Percentiles rank a stretch among this genome's conserved stretches.
These are phyloP conservation scores for Cucumis melo DNA, from an alignment of 306 rosid genomes.

Conservation along the genomic window DNA sequence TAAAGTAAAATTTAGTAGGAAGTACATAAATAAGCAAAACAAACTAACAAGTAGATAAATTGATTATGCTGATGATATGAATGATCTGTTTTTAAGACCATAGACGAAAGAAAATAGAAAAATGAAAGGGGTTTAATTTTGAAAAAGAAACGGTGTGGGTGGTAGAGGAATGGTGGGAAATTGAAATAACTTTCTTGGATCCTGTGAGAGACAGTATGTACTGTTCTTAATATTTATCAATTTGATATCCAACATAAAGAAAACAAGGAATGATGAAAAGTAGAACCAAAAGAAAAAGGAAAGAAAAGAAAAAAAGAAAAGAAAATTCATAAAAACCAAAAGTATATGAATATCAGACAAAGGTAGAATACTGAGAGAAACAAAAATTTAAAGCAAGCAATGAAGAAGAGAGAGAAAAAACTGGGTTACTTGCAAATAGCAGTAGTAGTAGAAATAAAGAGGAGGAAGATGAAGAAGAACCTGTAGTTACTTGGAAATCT, in stretches of 20 bases:
- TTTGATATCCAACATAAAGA: constrained; percentile 63
- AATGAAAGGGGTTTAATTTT: not conserved
- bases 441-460: not conserved
- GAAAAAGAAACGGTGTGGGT: constrained; percentile 1
- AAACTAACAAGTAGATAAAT: no score
- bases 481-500: not conserved
- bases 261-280: constrained; percentile 98
- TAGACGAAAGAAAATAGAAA: not conserved
- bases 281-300: constrained; percentile 32
- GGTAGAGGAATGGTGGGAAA: constrained; percentile 58
- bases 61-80: no score
- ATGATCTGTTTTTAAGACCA: no score
- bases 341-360: constrained; percentile 72
- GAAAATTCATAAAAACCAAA: constrained; percentile 40
- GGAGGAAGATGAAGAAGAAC: not conserved
- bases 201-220: constrained; percentile 62
- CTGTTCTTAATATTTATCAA: constrained; percentile 38
- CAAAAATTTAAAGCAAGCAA: constrained; percentile 3
- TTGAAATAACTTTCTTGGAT: constrained; percentile 71
- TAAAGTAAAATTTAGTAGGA: no score
- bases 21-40: no score
- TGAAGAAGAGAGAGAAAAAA: not conserved
- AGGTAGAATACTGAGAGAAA: constrained; percentile 37
- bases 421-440: not conserved
- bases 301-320: not conserved